Conservation (phyloP, 176 grass and related monocot genomes). For the Stipa capillata region DNA sequence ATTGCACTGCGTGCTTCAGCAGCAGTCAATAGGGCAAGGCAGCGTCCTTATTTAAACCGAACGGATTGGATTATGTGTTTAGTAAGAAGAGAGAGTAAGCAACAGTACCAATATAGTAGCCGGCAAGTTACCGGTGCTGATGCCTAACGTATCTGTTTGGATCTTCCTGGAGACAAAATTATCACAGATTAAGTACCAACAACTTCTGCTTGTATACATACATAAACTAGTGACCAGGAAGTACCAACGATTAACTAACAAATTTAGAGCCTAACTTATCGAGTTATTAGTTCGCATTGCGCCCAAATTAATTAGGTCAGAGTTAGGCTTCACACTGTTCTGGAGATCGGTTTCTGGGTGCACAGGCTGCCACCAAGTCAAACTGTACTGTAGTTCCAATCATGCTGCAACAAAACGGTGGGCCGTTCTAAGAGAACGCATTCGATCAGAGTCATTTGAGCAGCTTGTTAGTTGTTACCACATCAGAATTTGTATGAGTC, state of each 20-base stretch:
- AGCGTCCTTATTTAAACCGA: constrained; percentile 15
- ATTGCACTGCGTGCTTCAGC: constrained; percentile 13
- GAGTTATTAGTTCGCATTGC: neutral
- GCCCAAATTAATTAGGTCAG: neutral
- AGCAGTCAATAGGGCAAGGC: constrained; percentile 31
- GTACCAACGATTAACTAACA: neutral
- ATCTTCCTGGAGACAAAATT: constrained; percentile 22
- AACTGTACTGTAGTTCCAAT: constrained; percentile 17
- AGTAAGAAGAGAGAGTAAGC: constrained; percentile 43
- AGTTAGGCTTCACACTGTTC: constrained; percentile 13
- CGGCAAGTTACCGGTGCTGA: constrained; percentile 38
- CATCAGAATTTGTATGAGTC: neutral
- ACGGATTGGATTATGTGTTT: constrained; percentile 29
- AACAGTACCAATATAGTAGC: constrained; percentile 28
- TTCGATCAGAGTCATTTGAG: constrained; percentile 18
- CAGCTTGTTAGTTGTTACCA: constrained; percentile 16
- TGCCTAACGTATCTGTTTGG: constrained; percentile 27
- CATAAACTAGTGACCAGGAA: constrained; percentile 19
- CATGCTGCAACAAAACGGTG: constrained; percentile 9
- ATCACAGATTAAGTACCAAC: constrained; percentile 28
- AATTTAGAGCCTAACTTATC: neutral
- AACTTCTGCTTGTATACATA: constrained; percentile 25
- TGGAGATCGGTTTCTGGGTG: neutral
- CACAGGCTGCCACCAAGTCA: constrained; percentile 8
- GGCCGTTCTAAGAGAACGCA: constrained; percentile 10